Percentiles rank a stretch among this genome's conserved stretches.
Conservation (phyloP, 208 protist species). For the Acanthamoeba healyi region DNA sequence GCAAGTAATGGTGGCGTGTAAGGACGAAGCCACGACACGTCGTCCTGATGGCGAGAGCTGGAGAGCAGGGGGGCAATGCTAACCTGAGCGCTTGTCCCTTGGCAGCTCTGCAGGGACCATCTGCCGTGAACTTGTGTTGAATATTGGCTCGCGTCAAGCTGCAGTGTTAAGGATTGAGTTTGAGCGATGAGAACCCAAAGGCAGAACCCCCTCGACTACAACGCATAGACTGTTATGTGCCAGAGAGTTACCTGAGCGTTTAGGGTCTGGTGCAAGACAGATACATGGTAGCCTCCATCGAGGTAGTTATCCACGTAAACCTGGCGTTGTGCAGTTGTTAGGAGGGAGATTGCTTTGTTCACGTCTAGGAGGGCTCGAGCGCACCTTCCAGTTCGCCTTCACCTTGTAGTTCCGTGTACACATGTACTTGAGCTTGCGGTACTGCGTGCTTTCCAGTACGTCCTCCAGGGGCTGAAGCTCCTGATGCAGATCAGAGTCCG, state of each 20-base stretch:
- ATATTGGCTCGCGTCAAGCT: not conserved
- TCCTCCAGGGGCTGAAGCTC: not conserved
- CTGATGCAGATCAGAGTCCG: not conserved
- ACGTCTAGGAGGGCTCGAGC: too few relatives aligned
- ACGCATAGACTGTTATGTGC: not conserved
- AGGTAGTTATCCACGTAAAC: conserved; percentile 79
- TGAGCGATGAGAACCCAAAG: too few relatives aligned
- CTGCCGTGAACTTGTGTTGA: not conserved
- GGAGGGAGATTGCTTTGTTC: too few relatives aligned
- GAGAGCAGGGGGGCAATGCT: not conserved
- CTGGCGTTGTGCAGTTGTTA: not conserved
- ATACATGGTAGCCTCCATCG: conserved; percentile 70
- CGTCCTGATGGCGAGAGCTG: not conserved
- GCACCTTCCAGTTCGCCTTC: conserved; percentile 74
- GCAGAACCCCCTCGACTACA: too few relatives aligned
- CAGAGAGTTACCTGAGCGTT: not conserved
- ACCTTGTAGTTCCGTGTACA: conserved; percentile 7
- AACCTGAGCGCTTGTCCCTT: conserved; percentile 9
- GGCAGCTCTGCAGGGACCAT: not conserved
- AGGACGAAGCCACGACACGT: too few relatives aligned
- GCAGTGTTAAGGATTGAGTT: not conserved
- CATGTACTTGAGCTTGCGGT: not conserved
- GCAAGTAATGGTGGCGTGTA: not conserved
- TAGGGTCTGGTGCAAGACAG: not conserved
- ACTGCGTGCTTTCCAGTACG: conserved; percentile 22